phyloP scores from a whole-genome alignment of 2,329 filamentous ascomycete genomes.

The Tothia fuscella region DNA sequence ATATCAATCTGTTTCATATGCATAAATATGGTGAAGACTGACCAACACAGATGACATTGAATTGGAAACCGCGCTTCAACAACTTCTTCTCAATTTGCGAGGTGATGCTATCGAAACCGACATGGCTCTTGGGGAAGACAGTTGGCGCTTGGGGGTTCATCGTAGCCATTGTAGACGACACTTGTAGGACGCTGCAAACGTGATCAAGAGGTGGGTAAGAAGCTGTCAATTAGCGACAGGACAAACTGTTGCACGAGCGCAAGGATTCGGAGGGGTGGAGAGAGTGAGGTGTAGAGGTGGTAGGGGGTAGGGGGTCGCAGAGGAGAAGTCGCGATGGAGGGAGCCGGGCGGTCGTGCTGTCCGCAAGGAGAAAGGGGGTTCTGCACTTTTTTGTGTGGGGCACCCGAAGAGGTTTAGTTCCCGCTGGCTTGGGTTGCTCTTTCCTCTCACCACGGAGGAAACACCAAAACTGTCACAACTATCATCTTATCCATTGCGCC shows the following conservation, averaged over 20 bases:
- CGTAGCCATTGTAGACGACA: constrained; percentile 44
- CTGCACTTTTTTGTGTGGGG: no score
- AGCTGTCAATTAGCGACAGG: constrained; percentile 15
- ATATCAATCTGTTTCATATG: neutral
- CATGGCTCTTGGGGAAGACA: constrained; percentile 88
- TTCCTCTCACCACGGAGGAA: no score
- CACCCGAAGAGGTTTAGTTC: no score
- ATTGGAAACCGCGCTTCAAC: constrained; percentile 98
- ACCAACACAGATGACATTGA: constrained; percentile 99
- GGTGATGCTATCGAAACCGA: constrained; percentile 99
- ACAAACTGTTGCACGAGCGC: constrained; percentile 12
- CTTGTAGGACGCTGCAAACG: neutral
- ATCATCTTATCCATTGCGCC: neutral
- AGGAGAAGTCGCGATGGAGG: no score
- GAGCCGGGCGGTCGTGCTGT: no score
- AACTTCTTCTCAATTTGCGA: constrained; percentile 99
- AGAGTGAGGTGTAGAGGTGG: no score
- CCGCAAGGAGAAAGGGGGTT: no score
- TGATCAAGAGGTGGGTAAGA: constrained; percentile 2
- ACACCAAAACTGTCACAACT: neutral
- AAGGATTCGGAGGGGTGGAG: neutral
- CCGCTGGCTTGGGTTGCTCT: no score
- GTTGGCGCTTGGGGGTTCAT: constrained; percentile 47
- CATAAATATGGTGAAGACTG: constrained; percentile 28
- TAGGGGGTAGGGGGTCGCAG: no score